Evolutionary conservation across 2,329 filamentous ascomycete species (phyloP), one percentile per base, ranked within the genome.

Genomic region (Beauveria scarabaeidicola): DNA sequence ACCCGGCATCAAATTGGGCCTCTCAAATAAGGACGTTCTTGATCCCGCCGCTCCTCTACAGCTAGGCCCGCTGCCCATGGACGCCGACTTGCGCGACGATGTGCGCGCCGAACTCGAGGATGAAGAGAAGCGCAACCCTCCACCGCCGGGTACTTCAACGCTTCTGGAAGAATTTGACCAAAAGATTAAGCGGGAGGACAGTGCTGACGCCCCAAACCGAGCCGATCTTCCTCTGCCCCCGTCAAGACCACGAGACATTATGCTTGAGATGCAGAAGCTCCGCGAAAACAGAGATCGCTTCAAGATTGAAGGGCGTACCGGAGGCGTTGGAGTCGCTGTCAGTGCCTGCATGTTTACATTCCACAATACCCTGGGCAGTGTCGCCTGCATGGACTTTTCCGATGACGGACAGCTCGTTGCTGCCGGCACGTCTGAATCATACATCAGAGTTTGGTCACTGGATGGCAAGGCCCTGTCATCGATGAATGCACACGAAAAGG

Each of bases 301-400:
- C 72, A 88, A 85, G 69, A 93, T 97, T 60, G 90, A 96, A 61
- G 85, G 87, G 21, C 84, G 89, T 38, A 93, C 89, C 13, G 90
- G 91, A 17, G 93, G 92, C 9, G 82, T 92, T 54, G 91, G 92
- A 15, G 85, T 91, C 58, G 86, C 87, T 27, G 81, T 97, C 61
- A 96, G 91, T 67, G 87, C 95, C 25, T 94, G 90, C 78, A 97
- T 97, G 89, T 97, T 95, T 71, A 99, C 94, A 0, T 96, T 97
- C 69, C 94, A 99, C 77, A 99, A 99, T 73, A 96, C 90, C 0
- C 87, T 91, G 63, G 91, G 96, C 73, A 89, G 90, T 59, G 83
- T 96, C 61, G 91, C 90, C n/a, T 96, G 90, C 69, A 85, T 97
- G 70, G 93, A 97, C 68, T 97, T 99, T 69, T 97, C 93, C 0